phyloP scores from a whole-genome alignment of 2,329 filamentous ascomycete genomes.

The Exophiala calicioides region DNA sequence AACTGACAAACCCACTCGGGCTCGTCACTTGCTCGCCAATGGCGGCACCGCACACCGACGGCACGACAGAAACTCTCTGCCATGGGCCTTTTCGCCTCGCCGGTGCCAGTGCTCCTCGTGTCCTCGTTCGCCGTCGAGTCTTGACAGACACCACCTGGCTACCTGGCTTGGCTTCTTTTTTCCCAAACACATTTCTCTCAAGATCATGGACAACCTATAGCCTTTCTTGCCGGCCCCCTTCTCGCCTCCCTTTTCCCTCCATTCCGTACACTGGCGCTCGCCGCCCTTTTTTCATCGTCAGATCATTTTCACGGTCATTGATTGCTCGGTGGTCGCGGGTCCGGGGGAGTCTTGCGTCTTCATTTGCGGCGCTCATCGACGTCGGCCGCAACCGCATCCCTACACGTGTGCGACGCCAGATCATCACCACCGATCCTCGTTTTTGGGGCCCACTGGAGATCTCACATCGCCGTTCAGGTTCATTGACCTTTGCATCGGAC shows the following conservation, averaged over 20 bases:
- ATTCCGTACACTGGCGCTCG: constrained; percentile 32
- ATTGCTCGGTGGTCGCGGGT: no score
- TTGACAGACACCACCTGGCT: constrained; percentile 16
- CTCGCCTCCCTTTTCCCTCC: constrained; percentile 16
- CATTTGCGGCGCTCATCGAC: constrained; percentile 16
- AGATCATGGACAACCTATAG: constrained; percentile 26
- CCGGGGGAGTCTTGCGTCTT: constrained; percentile 13
- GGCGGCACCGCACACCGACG: constrained; percentile 18
- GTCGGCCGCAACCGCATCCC: constrained; percentile 9
- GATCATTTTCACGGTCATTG: no score
- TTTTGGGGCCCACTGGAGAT: constrained; percentile 10
- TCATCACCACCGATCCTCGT: constrained; percentile 8
- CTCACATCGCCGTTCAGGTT: constrained; percentile 4
- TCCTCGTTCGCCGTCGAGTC: constrained; percentile 17
- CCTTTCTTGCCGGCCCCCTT: constrained; percentile 17
- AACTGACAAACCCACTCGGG: no score
- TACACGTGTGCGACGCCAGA: constrained; percentile 11
- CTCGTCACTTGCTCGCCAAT: constrained; percentile 20
- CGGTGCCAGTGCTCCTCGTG: constrained; percentile 18
- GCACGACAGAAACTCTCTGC: no score
- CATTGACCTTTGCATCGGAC: neutral
- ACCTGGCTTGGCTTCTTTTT: constrained; percentile 24
- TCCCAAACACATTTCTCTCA: constrained; percentile 14
- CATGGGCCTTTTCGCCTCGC: no score
- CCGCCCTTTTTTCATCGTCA: constrained; percentile 25